phyloP scores from a whole-genome alignment of 1,139 yeast genomes.

The Pneumocystis carinii region DNA sequence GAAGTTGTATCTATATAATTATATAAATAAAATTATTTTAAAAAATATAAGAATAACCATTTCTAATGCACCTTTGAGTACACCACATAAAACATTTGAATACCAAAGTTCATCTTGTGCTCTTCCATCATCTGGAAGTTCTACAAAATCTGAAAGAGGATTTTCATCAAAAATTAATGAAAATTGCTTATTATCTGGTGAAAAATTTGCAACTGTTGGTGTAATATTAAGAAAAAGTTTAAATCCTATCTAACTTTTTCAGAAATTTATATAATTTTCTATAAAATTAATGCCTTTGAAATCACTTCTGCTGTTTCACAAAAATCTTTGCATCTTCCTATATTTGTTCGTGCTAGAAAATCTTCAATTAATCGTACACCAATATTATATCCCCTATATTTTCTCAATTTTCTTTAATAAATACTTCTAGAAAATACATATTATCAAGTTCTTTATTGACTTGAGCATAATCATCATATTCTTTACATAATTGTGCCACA shows the following conservation, averaged over 20 bases:
- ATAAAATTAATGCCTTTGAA: slow-evolving; percentile 32
- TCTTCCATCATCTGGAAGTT: slow-evolving; percentile 62
- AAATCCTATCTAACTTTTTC: slow-evolving; percentile 48
- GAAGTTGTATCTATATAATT: slow-evolving; percentile 43
- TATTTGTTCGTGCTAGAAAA: slow-evolving; percentile 72
- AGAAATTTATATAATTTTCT: not conserved
- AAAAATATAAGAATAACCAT: slow-evolving; percentile 36
- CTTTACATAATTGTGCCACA: slow-evolving; percentile 84
- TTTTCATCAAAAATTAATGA: slow-evolving; percentile 64
- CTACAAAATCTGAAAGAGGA: slow-evolving; percentile 91
- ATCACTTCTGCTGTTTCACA: slow-evolving; percentile 80
- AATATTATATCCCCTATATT: slow-evolving; percentile 57
- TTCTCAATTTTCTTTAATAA: too few relatives aligned
- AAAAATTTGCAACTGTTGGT: slow-evolving; percentile 67
- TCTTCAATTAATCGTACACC: slow-evolving; percentile 88
- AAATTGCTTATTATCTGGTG: slow-evolving; percentile 58
- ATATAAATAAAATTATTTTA: not conserved
- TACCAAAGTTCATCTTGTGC: slow-evolving; percentile 76
- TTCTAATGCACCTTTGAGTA: slow-evolving; percentile 76
- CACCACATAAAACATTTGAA: slow-evolving; percentile 80
- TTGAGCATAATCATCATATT: slow-evolving; percentile 57
- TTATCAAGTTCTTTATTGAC: slow-evolving; percentile 74
- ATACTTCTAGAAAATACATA: slow-evolving; percentile 32
- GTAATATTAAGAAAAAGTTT: slow-evolving; percentile 71
- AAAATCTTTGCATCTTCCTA: slow-evolving; percentile 65